Percentiles rank a stretch among this genome's conserved stretches.
Conservation (phyloP, 441 rosid genomes). For the Arabidopsis lyrata region DNA sequence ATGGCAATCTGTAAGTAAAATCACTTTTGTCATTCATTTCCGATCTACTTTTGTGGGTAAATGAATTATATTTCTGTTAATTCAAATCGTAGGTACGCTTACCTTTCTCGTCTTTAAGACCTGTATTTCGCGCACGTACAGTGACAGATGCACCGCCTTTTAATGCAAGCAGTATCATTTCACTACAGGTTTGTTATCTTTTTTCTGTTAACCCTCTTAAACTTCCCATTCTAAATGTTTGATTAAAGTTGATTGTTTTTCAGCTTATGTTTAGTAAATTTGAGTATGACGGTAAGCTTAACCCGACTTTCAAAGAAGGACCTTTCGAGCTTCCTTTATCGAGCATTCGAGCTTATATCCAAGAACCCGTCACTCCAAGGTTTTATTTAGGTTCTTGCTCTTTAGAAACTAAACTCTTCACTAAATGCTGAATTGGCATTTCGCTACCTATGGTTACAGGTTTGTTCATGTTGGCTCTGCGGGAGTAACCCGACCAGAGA, state of each 20-base stretch:
- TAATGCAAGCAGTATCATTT: slow-evolving; percentile 67
- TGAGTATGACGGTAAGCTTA: slow-evolving; percentile 89
- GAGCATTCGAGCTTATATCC: slow-evolving; percentile 60
- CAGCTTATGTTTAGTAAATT: slow-evolving; percentile 99
- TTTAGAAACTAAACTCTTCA: background rate
- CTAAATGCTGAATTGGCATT: background rate
- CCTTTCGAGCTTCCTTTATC: slow-evolving; percentile 87
- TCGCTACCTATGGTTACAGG: slow-evolving; percentile 49
- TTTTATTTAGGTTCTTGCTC: slow-evolving; percentile 24
- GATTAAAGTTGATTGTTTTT: background rate
- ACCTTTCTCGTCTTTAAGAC: slow-evolving; percentile 83
- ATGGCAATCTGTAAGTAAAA: slow-evolving; percentile 85
- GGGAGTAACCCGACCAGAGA: slow-evolving; percentile 91
- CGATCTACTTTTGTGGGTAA: background rate
- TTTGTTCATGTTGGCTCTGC: slow-evolving; percentile 93
- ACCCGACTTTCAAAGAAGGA: slow-evolving; percentile 87
- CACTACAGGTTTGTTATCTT: slow-evolving; percentile 68
- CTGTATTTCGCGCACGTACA: slow-evolving; percentile 82
- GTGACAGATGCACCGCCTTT: slow-evolving; percentile 78
- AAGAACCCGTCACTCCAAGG: slow-evolving; percentile 90
- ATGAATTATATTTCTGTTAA: slow-evolving; percentile 2
- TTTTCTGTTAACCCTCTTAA: background rate
- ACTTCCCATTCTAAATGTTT: slow-evolving; percentile 28
- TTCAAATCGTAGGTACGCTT: slow-evolving; percentile 56
- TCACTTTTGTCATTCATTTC: slow-evolving; percentile 2